These are phyloP conservation scores for Candida taoyuanica DNA, from an alignment of 805 yeast species.

Conservation along the genomic window DNA sequence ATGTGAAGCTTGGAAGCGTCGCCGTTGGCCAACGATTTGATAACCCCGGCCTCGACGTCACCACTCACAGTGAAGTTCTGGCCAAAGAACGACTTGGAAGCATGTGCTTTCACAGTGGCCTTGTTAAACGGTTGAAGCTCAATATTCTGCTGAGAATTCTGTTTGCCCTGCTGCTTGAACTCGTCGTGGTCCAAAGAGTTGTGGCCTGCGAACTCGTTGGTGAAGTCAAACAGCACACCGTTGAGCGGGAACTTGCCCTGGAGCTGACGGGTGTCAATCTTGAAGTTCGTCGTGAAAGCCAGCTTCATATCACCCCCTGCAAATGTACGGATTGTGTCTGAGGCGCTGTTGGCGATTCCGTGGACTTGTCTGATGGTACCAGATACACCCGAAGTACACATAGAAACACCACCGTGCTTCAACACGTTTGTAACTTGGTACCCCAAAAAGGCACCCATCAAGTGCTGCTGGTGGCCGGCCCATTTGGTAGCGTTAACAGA, in stretches of 20 bases:
- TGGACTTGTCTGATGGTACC: constrained; percentile 52
- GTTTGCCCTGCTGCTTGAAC: constrained; percentile 10
- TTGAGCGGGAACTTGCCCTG: constrained; percentile 38
- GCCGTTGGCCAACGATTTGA: constrained; percentile 29
- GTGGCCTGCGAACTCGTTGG: constrained; percentile 39
- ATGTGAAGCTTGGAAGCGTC: constrained; percentile 42
- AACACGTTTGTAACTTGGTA: constrained; percentile 34
- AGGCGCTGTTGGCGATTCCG: constrained; percentile 49
- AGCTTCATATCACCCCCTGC: constrained; percentile 58
- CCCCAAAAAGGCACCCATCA: constrained; percentile 46
- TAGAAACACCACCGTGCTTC: constrained; percentile 19
- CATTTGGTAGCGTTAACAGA: constrained; percentile 42
- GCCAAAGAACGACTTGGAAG: constrained; percentile 37
- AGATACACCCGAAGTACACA: constrained; percentile 51
- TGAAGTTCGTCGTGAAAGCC: constrained; percentile 38
- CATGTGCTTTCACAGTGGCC: constrained; percentile 20
- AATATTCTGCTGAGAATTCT: constrained; percentile 23
- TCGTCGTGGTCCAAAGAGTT: constrained; percentile 26
- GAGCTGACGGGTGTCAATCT: constrained; percentile 40
- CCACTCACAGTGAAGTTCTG: constrained; percentile 45
- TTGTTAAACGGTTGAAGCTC: constrained; percentile 26
- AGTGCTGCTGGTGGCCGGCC: constrained; percentile 48
- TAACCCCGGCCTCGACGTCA: constrained; percentile 46
- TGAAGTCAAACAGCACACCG: constrained; percentile 39
- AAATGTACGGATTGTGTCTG: constrained; percentile 47